These are phyloP conservation scores for Jatropha curcas DNA, from an alignment of 345 rosid species.

Conservation along the genomic window DNA sequence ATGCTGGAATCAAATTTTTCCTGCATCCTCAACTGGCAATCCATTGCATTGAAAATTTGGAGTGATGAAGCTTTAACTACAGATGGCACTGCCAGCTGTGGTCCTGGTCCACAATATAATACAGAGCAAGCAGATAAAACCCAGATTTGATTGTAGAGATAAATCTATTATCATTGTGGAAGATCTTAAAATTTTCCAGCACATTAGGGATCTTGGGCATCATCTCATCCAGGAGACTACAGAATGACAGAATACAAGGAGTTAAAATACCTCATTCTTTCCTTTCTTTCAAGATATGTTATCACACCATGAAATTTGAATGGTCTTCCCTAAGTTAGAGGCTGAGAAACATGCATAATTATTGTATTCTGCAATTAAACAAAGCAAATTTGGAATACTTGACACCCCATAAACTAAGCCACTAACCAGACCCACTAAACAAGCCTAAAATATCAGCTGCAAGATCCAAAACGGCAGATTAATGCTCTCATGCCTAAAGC, in stretches of 20 bases:
- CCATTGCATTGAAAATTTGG: neutral
- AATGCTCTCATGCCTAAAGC: neutral
- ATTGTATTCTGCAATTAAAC: neutral
- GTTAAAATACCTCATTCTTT: neutral
- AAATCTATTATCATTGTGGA: neutral
- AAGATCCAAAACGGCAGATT: neutral
- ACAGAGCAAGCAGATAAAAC: neutral
- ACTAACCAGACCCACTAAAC: neutral
- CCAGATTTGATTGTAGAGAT: neutral
- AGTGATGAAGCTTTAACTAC: neutral
- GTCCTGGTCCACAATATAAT: no score
- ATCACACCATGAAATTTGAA: neutral
- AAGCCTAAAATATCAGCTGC: neutral
- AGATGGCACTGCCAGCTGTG: neutral
- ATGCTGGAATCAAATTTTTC: no score
- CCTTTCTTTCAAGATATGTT: neutral
- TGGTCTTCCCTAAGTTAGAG: neutral
- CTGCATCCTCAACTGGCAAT: no score
- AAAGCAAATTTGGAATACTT: neutral
- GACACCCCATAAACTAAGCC: neutral
- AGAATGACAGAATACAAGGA: neutral
- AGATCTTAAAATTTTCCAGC: neutral
- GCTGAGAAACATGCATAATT: neutral
- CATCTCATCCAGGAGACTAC: neutral
- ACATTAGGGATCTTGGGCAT: neutral